These are phyloP conservation scores for Knoxdaviesia proteae DNA, from an alignment of 2,329 filamentous ascomycete species.

Conservation along the genomic window DNA sequence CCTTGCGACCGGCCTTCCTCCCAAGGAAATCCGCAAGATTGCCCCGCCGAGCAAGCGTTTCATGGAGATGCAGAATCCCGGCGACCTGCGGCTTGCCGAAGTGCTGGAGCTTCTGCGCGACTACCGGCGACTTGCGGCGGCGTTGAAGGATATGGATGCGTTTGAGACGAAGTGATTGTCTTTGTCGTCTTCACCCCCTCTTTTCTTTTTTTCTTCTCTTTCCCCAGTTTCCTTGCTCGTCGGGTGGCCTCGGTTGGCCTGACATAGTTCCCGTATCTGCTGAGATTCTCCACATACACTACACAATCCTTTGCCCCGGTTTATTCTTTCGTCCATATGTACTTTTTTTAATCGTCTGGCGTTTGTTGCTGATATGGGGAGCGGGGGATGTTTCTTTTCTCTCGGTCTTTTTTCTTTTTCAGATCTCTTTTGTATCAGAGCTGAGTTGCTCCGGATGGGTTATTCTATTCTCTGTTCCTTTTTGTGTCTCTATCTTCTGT, in stretches of 20 bases:
- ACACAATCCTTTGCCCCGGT: too few relatives aligned
- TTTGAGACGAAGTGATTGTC: constrained; percentile 18
- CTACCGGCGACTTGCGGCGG: constrained; percentile 49
- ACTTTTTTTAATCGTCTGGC: too few relatives aligned
- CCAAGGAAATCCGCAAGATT: constrained; percentile 32
- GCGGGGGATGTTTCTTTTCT: neutral
- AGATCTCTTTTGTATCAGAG: constrained; percentile 2
- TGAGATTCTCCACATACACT: too few relatives aligned
- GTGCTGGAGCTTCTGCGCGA: constrained; percentile 51
- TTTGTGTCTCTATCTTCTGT: neutral
- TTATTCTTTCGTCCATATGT: too few relatives aligned
- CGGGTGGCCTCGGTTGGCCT: too few relatives aligned
- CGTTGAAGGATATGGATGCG: constrained; percentile 40
- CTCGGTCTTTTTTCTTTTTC: neutral
- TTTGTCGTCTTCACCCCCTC: neutral
- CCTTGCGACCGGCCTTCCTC: constrained; percentile 30
- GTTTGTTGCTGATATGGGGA: too few relatives aligned
- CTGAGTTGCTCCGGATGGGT: constrained; percentile 2
- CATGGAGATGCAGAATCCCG: constrained; percentile 48
- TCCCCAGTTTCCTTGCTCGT: too few relatives aligned
- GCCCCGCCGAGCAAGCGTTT: constrained; percentile 52
- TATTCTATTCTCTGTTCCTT: neutral
- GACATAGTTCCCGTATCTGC: too few relatives aligned
- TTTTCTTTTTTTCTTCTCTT: neutral
- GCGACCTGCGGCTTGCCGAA: constrained; percentile 52